Percentiles rank a stretch among this genome's conserved stretches.
These are phyloP conservation scores for Alternaria conjuncta DNA, from an alignment of 2,329 filamentous ascomycete species.

Conservation along the genomic window DNA sequence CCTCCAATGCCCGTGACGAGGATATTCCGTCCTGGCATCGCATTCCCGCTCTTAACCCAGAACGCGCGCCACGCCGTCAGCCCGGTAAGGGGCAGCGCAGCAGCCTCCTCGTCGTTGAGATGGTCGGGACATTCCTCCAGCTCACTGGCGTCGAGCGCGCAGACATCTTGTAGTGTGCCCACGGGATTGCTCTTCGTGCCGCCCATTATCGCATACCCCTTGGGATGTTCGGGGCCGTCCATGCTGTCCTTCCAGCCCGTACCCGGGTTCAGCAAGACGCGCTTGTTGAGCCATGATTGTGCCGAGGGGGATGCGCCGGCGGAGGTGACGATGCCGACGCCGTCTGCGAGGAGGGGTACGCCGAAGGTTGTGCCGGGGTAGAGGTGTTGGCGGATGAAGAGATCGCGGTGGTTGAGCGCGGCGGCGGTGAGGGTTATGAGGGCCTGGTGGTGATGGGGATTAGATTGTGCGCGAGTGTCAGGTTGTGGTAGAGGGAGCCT, in stretches of 20 bases:
- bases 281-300: constrained; percentile 64
- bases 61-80: constrained; percentile 88
- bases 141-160: constrained; percentile 72
- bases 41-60: constrained; percentile 75
- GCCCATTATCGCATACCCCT: constrained; percentile 70
- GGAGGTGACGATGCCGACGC: constrained; percentile 73
- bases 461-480: background rate
- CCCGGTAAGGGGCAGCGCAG: constrained; percentile 83
- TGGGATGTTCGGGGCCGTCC: constrained; percentile 72
- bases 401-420: constrained; percentile 91
- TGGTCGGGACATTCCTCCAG: constrained; percentile 78
- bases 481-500: background rate
- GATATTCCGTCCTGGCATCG: constrained; percentile 71
- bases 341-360: constrained; percentile 81
- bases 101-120: constrained; percentile 74
- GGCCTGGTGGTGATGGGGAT: constrained; percentile 64
- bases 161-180: constrained; percentile 77
- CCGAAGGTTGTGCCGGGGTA: constrained; percentile 86
- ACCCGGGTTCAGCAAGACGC: constrained; percentile 79
- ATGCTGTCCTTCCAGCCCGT: constrained; percentile 76
- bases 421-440: constrained; percentile 78
- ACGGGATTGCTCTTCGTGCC: constrained; percentile 68
- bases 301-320: constrained; percentile 64
- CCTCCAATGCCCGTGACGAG: constrained; percentile 92
- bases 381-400: constrained; percentile 90